Percentiles rank a stretch among this genome's conserved stretches.
Conservation (phyloP, 306 rosid genomes). For the Calophaca sinica region DNA sequence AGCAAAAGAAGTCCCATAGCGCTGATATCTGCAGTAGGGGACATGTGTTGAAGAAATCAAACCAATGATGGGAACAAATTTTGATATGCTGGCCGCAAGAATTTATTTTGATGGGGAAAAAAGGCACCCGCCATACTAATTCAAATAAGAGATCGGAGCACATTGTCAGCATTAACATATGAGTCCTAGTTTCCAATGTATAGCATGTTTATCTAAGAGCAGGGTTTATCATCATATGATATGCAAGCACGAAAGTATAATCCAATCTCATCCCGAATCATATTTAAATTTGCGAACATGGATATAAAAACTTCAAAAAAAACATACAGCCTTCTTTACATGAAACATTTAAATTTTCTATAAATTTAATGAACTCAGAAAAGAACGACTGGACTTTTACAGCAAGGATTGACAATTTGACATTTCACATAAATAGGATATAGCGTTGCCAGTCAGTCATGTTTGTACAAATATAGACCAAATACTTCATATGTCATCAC, state of each 20-base stretch:
- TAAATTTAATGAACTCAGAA: background rate
- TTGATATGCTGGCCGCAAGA: slow-evolving; percentile 12
- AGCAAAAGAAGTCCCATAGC: slow-evolving; percentile 96
- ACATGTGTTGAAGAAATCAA: slow-evolving; percentile 36
- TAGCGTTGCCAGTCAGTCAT: slow-evolving; percentile 15
- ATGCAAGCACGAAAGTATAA: slow-evolving; percentile 24
- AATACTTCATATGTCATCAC: slow-evolving; percentile 4
- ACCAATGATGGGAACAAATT: slow-evolving; percentile 30
- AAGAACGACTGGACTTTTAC: background rate
- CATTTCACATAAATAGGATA: slow-evolving; percentile 18
- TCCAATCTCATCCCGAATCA: slow-evolving; percentile 28
- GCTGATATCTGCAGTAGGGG: slow-evolving; percentile 71
- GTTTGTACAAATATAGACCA: slow-evolving; percentile 26
- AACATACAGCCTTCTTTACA: slow-evolving; percentile 29
- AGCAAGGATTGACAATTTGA: background rate
- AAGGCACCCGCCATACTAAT: slow-evolving; percentile 15
- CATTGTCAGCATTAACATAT: slow-evolving; percentile 29
- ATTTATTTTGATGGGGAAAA: slow-evolving; percentile 27
- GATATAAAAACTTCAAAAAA: slow-evolving; percentile 19
- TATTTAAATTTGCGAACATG: slow-evolving; percentile 17
- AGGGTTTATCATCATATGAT: slow-evolving; percentile 30
- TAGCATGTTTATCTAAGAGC: slow-evolving; percentile 20
- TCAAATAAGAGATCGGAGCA: slow-evolving; percentile 17
- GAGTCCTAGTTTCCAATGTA: slow-evolving; percentile 32
- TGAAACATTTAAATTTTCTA: background rate